phyloP scores from a whole-genome alignment of 2,329 filamentous ascomycete species.

The Xylaria polymorpha region DNA sequence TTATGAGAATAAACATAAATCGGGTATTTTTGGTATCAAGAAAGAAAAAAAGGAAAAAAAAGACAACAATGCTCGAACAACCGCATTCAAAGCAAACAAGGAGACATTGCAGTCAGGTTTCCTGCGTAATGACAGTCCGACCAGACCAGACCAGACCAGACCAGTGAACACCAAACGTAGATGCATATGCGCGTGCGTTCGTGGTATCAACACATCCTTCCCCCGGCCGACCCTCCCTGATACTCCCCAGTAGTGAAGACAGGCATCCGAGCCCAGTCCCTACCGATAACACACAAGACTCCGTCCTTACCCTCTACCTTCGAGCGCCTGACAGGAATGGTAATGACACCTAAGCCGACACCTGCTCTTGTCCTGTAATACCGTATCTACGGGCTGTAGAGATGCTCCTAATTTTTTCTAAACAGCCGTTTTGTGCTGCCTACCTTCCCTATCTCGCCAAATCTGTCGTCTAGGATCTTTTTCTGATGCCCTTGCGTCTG shows the following conservation, averaged over 20 bases:
- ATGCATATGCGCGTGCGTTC: conserved; percentile 38
- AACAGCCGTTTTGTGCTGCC: conserved; percentile 80
- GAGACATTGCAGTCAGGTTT: conserved; percentile 28
- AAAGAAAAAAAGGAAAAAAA: conserved; percentile 15
- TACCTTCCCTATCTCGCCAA: conserved; percentile 77
- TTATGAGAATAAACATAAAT: conserved; percentile 23
- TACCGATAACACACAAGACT: conserved; percentile 24
- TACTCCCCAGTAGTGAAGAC: conserved; percentile 15
- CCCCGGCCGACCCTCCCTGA: conserved; percentile 10
- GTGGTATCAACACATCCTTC: conserved; percentile 31
- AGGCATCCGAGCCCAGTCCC: conserved; percentile 1
- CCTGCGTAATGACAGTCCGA: conserved; percentile 30
- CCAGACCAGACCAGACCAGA: conserved; percentile 12
- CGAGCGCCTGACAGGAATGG: conserved; percentile 27
- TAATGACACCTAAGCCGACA: conserved; percentile 11
- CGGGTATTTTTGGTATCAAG: conserved; percentile 34
- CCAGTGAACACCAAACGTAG: conserved; percentile 37
- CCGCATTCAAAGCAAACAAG: conserved; percentile 21
- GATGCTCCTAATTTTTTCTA: conserved; percentile 57
- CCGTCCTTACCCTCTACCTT: conserved; percentile 29
- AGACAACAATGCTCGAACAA: conserved; percentile 28
- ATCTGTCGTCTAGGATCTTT: conserved; percentile 55
- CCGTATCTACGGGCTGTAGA: conserved; percentile 37
- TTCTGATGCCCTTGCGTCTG: conserved; percentile 35
- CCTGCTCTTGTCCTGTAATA: conserved; percentile 10